These are phyloP conservation scores for Aspergillus candidus DNA, from an alignment of 2,329 filamentous ascomycete genomes.

Conservation along the genomic window DNA sequence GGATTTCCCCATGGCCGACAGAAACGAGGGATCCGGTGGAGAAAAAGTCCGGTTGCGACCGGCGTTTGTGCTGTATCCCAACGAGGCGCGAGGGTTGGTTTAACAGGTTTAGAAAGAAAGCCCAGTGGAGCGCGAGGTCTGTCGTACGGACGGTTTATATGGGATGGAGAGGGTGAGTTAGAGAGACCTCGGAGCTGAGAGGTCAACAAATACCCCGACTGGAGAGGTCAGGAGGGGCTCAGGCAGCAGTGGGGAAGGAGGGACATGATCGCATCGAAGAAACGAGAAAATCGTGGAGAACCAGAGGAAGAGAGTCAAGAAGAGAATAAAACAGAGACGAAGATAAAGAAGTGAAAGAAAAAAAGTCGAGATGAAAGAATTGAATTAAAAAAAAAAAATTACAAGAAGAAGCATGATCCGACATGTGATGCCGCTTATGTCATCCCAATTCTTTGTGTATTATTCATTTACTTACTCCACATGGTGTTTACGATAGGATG, in stretches of 20 bases:
- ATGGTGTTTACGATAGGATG: too few relatives aligned
- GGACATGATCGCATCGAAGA: too few relatives aligned
- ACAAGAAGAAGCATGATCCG: not conserved
- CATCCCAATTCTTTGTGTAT: not conserved
- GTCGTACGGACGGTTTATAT: too few relatives aligned
- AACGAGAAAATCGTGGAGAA: not conserved
- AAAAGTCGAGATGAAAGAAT: not conserved
- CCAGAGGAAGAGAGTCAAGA: not conserved
- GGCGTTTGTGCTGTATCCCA: not conserved
- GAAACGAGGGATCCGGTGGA: not conserved
- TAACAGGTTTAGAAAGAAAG: too few relatives aligned
- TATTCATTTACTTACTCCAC: too few relatives aligned
- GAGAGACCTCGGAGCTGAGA: too few relatives aligned
- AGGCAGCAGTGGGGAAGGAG: not conserved
- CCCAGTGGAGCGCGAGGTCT: too few relatives aligned
- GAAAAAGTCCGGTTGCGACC: not conserved
- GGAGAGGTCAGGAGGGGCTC: too few relatives aligned
- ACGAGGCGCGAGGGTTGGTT: too few relatives aligned
- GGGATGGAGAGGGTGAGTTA: too few relatives aligned
- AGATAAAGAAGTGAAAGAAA: not conserved
- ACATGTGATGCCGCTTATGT: conserved; percentile 3
- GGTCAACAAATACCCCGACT: too few relatives aligned
- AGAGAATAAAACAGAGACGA: not conserved
- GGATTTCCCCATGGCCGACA: conserved; percentile 29
- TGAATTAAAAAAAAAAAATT: not conserved